A percentile compares a stretch with the other conserved stretches of the same genome.
Evolutionary conservation across 2,329 filamentous ascomycete species (phyloP).

Genomic region (Arthrinium puccinioides): DNA sequence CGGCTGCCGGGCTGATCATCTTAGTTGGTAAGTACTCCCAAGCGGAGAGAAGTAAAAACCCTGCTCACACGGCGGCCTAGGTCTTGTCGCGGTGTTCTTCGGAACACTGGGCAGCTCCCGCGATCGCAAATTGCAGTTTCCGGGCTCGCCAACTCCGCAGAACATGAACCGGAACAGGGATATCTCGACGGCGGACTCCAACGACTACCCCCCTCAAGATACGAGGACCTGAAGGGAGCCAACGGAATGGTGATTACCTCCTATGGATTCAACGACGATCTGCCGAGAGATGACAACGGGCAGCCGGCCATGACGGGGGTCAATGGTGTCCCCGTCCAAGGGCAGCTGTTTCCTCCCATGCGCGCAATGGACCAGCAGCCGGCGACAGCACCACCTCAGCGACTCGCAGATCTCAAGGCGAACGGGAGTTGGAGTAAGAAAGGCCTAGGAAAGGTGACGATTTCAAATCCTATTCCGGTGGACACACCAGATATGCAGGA

Average conservation of each 20-base stretch:
- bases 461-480: conserved; percentile 41
- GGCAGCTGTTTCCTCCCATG: conserved; percentile 34
- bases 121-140: conserved; percentile 20
- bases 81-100: conserved; percentile 31
- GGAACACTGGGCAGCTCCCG: conserved; percentile 24
- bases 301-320: conserved; percentile 32
- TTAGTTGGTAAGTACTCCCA: conserved; percentile 37
- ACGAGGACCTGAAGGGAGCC: conserved; percentile 40
- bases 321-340: conserved; percentile 31
- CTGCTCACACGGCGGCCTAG: conserved; percentile 13
- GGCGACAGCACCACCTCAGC: neutral
- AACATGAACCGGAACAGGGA: conserved; percentile 28
- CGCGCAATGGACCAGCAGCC: conserved; percentile 12
- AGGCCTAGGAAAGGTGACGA: conserved; percentile 31
- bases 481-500: conserved; percentile 15
- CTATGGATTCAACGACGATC: conserved; percentile 10
- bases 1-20: conserved; percentile 40
- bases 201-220: conserved; percentile 35
- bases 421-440: conserved; percentile 8
- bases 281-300: conserved; percentile 10
- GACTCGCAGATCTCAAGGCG: conserved; percentile 2
- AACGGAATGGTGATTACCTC: conserved; percentile 28
- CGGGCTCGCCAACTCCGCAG: conserved; percentile 32
- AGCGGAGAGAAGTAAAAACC: neutral
- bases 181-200: conserved; percentile 32